A percentile compares a stretch with the other conserved stretches of the same genome.
These are phyloP conservation scores for Volvariella surrecta DNA, from an alignment of 1,284 basidiomycete species.

Conservation along the genomic window DNA sequence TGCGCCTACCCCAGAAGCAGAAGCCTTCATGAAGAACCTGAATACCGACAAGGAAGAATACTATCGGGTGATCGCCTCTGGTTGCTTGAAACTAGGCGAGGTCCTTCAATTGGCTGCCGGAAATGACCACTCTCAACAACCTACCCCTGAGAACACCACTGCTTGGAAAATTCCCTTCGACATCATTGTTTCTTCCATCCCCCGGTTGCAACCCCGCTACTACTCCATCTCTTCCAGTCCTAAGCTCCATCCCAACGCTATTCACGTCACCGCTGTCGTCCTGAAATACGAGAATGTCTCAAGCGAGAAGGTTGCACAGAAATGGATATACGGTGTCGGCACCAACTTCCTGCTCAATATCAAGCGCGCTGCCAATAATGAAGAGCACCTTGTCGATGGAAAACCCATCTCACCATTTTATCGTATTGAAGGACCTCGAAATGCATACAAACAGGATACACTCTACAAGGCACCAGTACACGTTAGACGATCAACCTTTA, in stretches of 20 bases:
- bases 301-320: conserved; percentile 40
- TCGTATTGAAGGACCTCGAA: conserved; percentile 83
- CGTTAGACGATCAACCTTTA: conserved; percentile 92
- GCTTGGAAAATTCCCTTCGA: conserved; percentile 96
- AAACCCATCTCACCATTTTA: conserved; percentile 72
- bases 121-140: conserved; percentile 52
- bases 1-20: conserved; percentile 77
- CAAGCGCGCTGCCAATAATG: conserved; percentile 67
- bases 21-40: conserved; percentile 67
- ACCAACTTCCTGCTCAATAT: conserved; percentile 92
- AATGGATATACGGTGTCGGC: conserved; percentile 79
- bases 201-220: conserved; percentile 92
- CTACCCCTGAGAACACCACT: conserved; percentile 66
- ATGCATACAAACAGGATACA: conserved; percentile 65
- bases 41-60: conserved; percentile 88
- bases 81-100: conserved; percentile 87
- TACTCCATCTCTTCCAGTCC: conserved; percentile 98
- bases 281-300: conserved; percentile 77
- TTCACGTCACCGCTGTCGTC: conserved; percentile 95
- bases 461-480: conserved; percentile 88
- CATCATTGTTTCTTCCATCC: conserved; percentile 87
- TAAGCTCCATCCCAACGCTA: conserved; percentile 80
- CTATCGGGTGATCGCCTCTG: conserved; percentile 63
- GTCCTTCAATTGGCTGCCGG: conserved; percentile 85
- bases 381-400: conserved; percentile 40